Evolutionary conservation across 176 grass and related monocot species (phyloP), one percentile per base, ranked within the genome.

Genomic region (Ananas comosus): DNA sequence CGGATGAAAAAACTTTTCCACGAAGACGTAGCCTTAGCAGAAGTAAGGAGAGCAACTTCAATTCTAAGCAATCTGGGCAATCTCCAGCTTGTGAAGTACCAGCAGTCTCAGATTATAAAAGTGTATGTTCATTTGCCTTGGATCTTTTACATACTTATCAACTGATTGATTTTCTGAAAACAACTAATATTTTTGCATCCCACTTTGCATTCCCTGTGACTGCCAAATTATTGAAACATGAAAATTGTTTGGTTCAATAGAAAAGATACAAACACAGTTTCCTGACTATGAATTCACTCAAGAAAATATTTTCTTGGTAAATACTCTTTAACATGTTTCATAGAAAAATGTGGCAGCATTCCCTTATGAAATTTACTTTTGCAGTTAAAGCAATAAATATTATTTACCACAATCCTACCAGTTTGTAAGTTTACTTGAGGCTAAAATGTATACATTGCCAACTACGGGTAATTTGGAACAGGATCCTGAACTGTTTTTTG

Each of bases 1-100:
- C 68, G 24, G 66, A 61, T 50, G 75, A 68, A 12, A 69, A 77
- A 17, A 33, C 51, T 49, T 69, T 10, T 50, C 53, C 16, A 69
- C 50, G 29, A 24, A 56, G 50, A 42, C 4, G 6, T 59, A 69
- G 11, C 52, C 42, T 61, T 21, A 49, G 69, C 51, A 68, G 53
- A 61, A 69, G 49, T 18, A 19, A 69, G 53, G 65, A 69, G 42
- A 23, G 12, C 9, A 13, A 23, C 18, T 50, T 59, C 33, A 77
- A 61, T 27, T 23, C 10, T 8, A 61, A 33, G 28, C 51, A 66
- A 61, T 24, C 11, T 23, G 74, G 68, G n/a, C 27, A 58, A 59
- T 77, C 33, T 75, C 50, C 47, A 17, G 75, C 53, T 13, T 3
- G 47, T 18, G 12, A 77, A 61, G 33, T 67, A 50, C 10, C 14